A percentile compares a stretch with the other conserved stretches of the same genome.
These are phyloP conservation scores for Cladosporium sp. DNA, from an alignment of 2,329 filamentous ascomycete species.

Conservation along the genomic window DNA sequence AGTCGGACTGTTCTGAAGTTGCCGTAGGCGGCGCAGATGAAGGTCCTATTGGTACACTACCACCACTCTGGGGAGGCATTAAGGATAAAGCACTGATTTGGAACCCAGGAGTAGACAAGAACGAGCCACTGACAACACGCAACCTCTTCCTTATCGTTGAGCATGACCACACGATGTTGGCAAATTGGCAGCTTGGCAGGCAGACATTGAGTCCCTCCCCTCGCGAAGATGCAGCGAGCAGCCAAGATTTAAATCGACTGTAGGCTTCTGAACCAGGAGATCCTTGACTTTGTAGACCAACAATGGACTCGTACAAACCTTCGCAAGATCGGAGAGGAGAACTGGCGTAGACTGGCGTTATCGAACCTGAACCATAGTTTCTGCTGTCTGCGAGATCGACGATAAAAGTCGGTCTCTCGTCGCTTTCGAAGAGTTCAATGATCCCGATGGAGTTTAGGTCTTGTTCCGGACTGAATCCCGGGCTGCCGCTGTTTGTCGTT, in stretches of 20 bases:
- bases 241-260: slow-evolving; percentile 66
- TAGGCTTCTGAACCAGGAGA: slow-evolving; percentile 47
- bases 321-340: slow-evolving; percentile 57
- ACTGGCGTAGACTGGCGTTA: slow-evolving; percentile 67
- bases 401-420: slow-evolving; percentile 72
- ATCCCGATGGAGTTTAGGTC: slow-evolving; percentile 63
- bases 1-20: slow-evolving; percentile 23
- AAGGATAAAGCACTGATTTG: slow-evolving; percentile 24
- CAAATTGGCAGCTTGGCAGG: slow-evolving; percentile 57
- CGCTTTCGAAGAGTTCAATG: slow-evolving; percentile 69
- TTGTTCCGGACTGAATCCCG: slow-evolving; percentile 38
- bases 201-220: slow-evolving; percentile 51
- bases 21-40: neutral
- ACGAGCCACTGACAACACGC: slow-evolving; percentile 60
- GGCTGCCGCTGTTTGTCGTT: slow-evolving; percentile 24
- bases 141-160: slow-evolving; percentile 65
- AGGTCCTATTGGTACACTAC: neutral
- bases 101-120: slow-evolving; percentile 20
- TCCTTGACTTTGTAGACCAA: slow-evolving; percentile 40
- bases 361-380: slow-evolving; percentile 51
- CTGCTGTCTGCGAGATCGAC: slow-evolving; percentile 60
- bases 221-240: slow-evolving; percentile 52
- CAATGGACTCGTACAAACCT: slow-evolving; percentile 55
- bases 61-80: slow-evolving; percentile 16
- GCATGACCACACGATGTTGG: slow-evolving; percentile 64